Evolutionary conservation across 148 eudicot genomes (phyloP), one percentile per base, ranked within the genome.

Genomic region (Heliosperma pusillum): DNA sequence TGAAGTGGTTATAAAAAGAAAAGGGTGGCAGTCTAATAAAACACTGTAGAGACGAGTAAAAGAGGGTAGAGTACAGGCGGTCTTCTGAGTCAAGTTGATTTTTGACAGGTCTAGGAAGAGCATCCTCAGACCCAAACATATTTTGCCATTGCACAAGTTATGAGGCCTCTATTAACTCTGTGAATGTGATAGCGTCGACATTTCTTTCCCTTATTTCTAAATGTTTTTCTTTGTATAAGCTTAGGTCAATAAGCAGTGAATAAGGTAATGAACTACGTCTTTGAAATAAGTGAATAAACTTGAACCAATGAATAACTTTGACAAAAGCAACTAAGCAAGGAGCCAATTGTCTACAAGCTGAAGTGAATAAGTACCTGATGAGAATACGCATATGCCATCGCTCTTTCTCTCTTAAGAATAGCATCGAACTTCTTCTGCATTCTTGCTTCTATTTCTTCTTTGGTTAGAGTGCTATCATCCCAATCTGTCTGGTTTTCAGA

Each of bases 361-460:
- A 59, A 22, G 29, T 6, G 19, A 42, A 1, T 8, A 15, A 25
- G 21, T 85, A 92, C 99, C 97, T 90, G 93, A 82, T 88, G 91
- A 63, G 99, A 92, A 79, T 95, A 89, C 71, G 99, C 97, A 80
- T 92, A 96, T 21, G 97, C 92, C 97, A 92, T 89, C 40, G 97
- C 90, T 73, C 99, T 81, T 78, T 96, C 97, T 85, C 99, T 83
- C 85, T 87, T 92, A 70, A 88, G 78, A 58, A 89, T 81, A 36
- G 99, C 97, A 78, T 96, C 99, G 63, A 82, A 79, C 85, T 90
- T 96, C 77, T 82, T 83, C 79, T 78, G 89, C 79, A 89, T 74
- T 80, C 97, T 89, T 9, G 87, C 89, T 44, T 92, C 97, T 44
- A 73, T 77, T 81, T 92, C 94, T 80, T 90, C 94, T 81, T 96